These are phyloP conservation scores for Venturia pyrina DNA, from an alignment of 2,329 filamentous ascomycete species.

Conservation along the genomic window DNA sequence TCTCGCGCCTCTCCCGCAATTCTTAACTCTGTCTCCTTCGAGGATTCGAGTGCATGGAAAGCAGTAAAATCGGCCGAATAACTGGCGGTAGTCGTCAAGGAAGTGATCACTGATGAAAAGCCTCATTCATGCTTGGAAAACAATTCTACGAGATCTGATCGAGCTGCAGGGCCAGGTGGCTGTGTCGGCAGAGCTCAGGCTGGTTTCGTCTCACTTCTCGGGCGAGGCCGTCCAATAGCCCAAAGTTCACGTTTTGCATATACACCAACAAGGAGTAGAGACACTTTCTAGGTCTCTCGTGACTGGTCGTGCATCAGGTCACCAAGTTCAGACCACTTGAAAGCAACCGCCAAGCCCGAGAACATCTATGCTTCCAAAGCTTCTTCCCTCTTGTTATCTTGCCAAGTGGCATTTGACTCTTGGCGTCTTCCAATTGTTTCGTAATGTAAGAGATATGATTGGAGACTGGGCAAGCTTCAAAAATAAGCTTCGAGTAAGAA, in stretches of 20 bases:
- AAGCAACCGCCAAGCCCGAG: not conserved
- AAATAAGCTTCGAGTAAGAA: conserved; percentile 2
- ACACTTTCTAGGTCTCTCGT: not conserved
- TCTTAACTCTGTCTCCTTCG: not conserved
- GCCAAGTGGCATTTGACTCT: not conserved
- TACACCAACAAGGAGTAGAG: not conserved
- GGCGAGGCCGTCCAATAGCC: not conserved
- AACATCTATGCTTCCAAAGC: not conserved
- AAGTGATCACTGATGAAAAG: not conserved
- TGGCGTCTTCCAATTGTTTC: not conserved
- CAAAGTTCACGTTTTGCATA: not conserved
- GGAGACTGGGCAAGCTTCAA: not conserved
- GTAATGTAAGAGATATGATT: not conserved
- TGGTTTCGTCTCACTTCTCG: not conserved
- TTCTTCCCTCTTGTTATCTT: not conserved
- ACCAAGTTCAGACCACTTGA: not conserved
- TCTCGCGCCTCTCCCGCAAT: not conserved
- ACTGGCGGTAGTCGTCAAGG: not conserved
- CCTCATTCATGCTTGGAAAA: not conserved
- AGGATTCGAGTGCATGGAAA: not conserved
- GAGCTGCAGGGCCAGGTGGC: too few relatives aligned
- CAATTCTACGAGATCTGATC: not conserved
- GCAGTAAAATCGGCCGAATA: not conserved
- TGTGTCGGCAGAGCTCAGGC: not conserved
- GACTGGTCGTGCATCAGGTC: not conserved